Evolutionary conservation across 2,329 filamentous ascomycete genomes (phyloP).

Genomic region (Dothidotthia symphoricarpi): DNA sequence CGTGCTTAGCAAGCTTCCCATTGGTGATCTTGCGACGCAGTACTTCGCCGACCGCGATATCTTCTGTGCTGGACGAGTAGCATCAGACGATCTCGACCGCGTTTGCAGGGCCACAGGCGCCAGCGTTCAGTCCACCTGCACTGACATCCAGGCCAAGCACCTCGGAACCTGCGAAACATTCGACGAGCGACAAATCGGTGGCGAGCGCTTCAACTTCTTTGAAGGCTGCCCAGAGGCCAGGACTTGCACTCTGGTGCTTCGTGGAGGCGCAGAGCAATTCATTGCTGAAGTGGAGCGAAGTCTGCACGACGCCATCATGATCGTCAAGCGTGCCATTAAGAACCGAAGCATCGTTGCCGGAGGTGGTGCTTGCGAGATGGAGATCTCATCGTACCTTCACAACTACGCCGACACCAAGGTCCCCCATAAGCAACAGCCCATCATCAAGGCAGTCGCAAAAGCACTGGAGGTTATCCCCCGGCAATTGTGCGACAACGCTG

Average conservation of each 20-base stretch:
- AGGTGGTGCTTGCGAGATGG: conserved; percentile 95
- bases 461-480: conserved; percentile 94
- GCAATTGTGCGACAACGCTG: conserved; percentile 97
- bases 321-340: conserved; percentile 96
- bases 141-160: conserved; percentile 84
- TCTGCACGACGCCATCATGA: conserved; percentile 99
- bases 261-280: conserved; percentile 97
- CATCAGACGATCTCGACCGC: conserved; percentile 89
- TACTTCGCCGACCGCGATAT: conserved; percentile 97
- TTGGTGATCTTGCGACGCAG: conserved; percentile 95
- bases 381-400: conserved; percentile 90
- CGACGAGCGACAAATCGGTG: conserved; percentile 95
- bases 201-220: conserved; percentile 98
- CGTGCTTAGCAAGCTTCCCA: conserved; percentile 93
- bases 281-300: conserved; percentile 98
- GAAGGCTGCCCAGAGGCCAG: conserved; percentile 92
- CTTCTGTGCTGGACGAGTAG: conserved; percentile 94
- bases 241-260: conserved; percentile 93
- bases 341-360: conserved; percentile 94
- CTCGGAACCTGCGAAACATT: conserved; percentile 87
- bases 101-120: conserved; percentile 93
- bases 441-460: conserved; percentile 98
- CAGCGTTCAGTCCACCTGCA: conserved; percentile 91
- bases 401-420: conserved; percentile 89
- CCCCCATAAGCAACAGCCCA: conserved; percentile 90